Percentiles rank a stretch among this genome's conserved stretches.
Evolutionary conservation across 2,329 filamentous ascomycete species (phyloP).

Genomic region (Neopestalotiopsis sp.): DNA sequence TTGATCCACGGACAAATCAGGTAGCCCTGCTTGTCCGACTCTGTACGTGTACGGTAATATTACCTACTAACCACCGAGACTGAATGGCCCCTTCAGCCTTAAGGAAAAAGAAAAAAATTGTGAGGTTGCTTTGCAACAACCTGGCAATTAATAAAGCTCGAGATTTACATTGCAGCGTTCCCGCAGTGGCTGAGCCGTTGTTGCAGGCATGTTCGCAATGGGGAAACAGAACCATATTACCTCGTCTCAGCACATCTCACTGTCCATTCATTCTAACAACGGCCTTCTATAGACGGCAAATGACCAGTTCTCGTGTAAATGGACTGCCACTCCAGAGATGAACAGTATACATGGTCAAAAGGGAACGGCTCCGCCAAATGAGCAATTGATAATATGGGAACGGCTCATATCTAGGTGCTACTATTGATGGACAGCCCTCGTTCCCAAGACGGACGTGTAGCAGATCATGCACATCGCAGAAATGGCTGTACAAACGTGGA

Average conservation of each 20-base stretch:
- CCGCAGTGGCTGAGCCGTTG: neutral
- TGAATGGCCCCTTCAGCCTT: neutral
- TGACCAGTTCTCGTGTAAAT: neutral
- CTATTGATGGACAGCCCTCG: no score
- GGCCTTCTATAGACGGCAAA: slow-evolving; percentile 2
- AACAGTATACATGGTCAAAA: neutral
- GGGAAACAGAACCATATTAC: neutral
- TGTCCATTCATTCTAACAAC: neutral
- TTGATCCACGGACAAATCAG: neutral
- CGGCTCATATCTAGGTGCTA: neutral
- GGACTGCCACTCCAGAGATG: neutral
- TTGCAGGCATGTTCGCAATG: neutral
- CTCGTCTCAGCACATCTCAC: neutral
- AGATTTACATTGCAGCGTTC: neutral
- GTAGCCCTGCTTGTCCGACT: no score
- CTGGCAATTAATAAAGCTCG: neutral
- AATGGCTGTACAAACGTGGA: neutral
- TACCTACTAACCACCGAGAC: neutral
- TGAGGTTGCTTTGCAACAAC: neutral
- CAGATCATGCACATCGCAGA: neutral
- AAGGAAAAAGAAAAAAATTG: neutral
- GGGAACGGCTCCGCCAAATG: neutral
- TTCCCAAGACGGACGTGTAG: neutral
- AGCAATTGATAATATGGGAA: neutral
- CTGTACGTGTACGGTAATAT: neutral